Percentiles rank a stretch among this genome's conserved stretches.
phyloP scores from a whole-genome alignment of 805 yeast species.

The Grigorovia humatica region DNA sequence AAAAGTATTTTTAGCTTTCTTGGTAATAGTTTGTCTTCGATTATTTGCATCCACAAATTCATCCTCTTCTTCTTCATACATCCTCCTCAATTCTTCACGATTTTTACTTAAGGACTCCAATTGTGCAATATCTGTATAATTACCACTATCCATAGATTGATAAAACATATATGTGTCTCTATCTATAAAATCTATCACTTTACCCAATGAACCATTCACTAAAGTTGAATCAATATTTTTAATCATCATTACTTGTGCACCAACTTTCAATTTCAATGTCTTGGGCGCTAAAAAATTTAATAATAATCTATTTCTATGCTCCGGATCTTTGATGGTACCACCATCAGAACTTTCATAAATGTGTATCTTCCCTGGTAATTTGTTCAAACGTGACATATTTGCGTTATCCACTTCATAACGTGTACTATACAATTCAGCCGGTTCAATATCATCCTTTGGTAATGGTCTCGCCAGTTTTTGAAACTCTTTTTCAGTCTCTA shows the following conservation, averaged over 20 bases:
- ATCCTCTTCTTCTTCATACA: conserved; percentile 8
- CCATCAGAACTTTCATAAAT: conserved; percentile 45
- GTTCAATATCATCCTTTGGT: conserved; percentile 48
- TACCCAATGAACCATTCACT: conserved; percentile 73
- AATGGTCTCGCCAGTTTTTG: conserved; percentile 42
- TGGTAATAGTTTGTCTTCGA: conserved; percentile 19
- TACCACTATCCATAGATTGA: conserved; percentile 13
- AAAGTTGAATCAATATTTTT: conserved; percentile 62
- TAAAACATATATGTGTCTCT: conserved; percentile 38
- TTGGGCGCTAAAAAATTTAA: conserved; percentile 55
- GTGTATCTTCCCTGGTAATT: conserved; percentile 35
- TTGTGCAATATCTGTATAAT: not conserved
- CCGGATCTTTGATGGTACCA: conserved; percentile 36
- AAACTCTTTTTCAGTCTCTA: conserved; percentile 41
- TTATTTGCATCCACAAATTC: conserved; percentile 7
- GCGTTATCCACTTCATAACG: conserved; percentile 63
- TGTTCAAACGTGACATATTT: conserved; percentile 39
- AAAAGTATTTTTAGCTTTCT: conserved; percentile 18
- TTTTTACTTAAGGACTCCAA: not conserved
- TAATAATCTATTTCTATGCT: conserved; percentile 35
- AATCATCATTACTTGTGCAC: conserved; percentile 77
- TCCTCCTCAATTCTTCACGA: conserved; percentile 10
- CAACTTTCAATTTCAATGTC: conserved; percentile 45
- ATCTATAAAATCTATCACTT: conserved; percentile 49
- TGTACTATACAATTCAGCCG: conserved; percentile 68